A percentile compares a stretch with the other conserved stretches of the same genome.
These are phyloP conservation scores for Orbilia quercus DNA, from an alignment of 2,329 filamentous ascomycete genomes.

Conservation along the genomic window DNA sequence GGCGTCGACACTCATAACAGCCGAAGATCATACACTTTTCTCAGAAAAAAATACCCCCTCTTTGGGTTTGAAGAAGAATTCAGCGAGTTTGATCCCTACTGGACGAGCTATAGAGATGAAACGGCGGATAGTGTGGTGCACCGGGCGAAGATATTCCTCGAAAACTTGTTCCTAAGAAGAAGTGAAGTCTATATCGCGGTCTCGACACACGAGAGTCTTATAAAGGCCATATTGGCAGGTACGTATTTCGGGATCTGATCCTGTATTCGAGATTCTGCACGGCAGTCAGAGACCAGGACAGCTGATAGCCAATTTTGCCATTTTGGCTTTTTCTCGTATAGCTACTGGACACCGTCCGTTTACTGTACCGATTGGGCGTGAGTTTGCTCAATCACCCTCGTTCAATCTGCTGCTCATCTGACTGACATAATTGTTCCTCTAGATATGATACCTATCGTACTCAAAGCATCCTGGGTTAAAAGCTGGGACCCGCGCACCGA, in stretches of 20 bases:
- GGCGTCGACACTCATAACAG: constrained; percentile 53
- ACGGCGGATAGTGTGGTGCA: constrained; percentile 38
- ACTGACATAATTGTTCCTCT: not conserved
- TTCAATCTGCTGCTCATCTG: not conserved
- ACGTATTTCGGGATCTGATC: not conserved
- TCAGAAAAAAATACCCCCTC: constrained; percentile 50
- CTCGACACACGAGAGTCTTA: constrained; percentile 47
- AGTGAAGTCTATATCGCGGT: constrained; percentile 35
- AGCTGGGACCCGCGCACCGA: constrained; percentile 34
- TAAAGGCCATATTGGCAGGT: constrained; percentile 48
- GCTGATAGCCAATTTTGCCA: constrained; percentile 14
- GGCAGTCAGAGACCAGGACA: not conserved
- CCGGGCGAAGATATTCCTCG: constrained; percentile 51
- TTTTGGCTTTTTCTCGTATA: constrained; percentile 29
- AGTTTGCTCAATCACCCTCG: constrained; percentile 13
- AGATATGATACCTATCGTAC: constrained; percentile 54
- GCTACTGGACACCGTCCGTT: constrained; percentile 47
- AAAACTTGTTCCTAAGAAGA: constrained; percentile 45
- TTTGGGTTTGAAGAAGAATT: constrained; percentile 53
- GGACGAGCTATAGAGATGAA: constrained; percentile 51
- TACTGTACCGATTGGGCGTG: constrained; percentile 41
- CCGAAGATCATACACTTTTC: constrained; percentile 42
- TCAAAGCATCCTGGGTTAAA: constrained; percentile 50
- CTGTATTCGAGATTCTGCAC: not conserved
- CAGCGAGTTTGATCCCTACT: constrained; percentile 46